A percentile compares a stretch with the other conserved stretches of the same genome.
Conservation (phyloP, 768 basidiomycete genomes). For the Multifurca ochricompacta region DNA sequence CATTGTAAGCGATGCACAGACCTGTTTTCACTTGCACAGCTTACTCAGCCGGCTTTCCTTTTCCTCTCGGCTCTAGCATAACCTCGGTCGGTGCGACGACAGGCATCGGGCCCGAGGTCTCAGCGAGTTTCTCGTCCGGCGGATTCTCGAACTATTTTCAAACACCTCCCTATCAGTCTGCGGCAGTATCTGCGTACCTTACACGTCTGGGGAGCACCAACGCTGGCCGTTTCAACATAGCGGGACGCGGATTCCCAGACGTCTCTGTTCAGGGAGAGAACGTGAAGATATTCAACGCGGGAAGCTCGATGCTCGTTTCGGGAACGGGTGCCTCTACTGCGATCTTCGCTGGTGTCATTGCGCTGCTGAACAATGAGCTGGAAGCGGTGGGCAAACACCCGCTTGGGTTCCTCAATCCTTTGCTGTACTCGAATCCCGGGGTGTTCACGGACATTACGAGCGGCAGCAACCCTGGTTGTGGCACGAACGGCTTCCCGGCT, state of each 20-base stretch:
- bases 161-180: no score
- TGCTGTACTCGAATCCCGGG: no score
- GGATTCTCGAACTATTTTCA: no score
- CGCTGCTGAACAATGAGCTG: slow-evolving; percentile 31
- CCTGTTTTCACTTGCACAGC: no score
- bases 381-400: slow-evolving; percentile 23
- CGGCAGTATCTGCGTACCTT: slow-evolving; percentile 35
- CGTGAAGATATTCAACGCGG: slow-evolving; percentile 25
- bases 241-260: slow-evolving; percentile 43
- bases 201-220: slow-evolving; percentile 26
- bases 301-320: slow-evolving; percentile 19
- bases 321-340: slow-evolving; percentile 31
- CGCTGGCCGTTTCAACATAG: slow-evolving; percentile 27
- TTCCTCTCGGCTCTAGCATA: no score
- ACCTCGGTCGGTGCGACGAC: no score
- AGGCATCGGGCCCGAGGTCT: not conserved
- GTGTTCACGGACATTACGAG: no score
- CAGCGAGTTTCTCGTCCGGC: slow-evolving; percentile 16
- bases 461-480: no score
- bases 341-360: slow-evolving; percentile 29
- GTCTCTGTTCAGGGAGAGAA: slow-evolving; percentile 34
- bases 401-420: no score
- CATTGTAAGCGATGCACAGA: no score
- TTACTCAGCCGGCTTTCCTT: no score
- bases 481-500: no score